Base-by-base conservation (phyloP, 2,329 filamentous ascomycete species). In the Scolecobasidium constrictum region DNA sequence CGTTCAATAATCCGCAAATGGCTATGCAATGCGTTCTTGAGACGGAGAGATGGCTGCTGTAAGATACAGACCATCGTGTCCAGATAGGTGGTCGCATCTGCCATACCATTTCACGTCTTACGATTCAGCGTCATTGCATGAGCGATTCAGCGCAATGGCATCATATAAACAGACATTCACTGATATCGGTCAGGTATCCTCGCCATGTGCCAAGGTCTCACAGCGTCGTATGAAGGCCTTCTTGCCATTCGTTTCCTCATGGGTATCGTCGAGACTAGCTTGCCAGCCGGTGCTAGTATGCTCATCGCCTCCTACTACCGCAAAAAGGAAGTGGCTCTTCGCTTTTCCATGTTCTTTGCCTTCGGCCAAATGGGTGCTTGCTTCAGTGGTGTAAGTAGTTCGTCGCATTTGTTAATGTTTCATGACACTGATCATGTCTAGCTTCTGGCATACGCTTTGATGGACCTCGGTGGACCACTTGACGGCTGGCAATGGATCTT, bases 381-480 rank as follows among this genome's bases (percentile, higher is more conserved):
- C n/a, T 38, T 38, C 17, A 38, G 35, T n/a, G 35, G 35, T n/a
- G 35, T 38, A 21, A 38, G 35, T 38, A n/a, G 7, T 11, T 15
- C 16, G 16, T 11, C 7, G 12, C 9, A 11, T 23, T 28, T 18
- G 16, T 7, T 11, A n/a, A 9, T 33, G 18, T 31, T 17, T 4
- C 7, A 15, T 18, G 20, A 26, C 6, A 21, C 21, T 26, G 22
- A 26, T 36, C 23, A 33, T 23, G 19, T 15, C 6, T 15, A 33
- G 23, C 38, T 40, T 15, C 38, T 40, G 5, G 38, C 38, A 33
- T 33, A 33, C 22, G 38, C 21, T 5, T 50, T 63, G 4, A 47
- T 63, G 31, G 56, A 63, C 28, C 48, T 54, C 46, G 46, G 49
- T 15, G 60, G 21, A 62, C 28, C 16, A 15, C 26, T 44, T n/a